A percentile compares a stretch with the other conserved stretches of the same genome.
Conservation (phyloP, 495 filamentous ascomycete species). For the Penicillium egyptiacum region DNA sequence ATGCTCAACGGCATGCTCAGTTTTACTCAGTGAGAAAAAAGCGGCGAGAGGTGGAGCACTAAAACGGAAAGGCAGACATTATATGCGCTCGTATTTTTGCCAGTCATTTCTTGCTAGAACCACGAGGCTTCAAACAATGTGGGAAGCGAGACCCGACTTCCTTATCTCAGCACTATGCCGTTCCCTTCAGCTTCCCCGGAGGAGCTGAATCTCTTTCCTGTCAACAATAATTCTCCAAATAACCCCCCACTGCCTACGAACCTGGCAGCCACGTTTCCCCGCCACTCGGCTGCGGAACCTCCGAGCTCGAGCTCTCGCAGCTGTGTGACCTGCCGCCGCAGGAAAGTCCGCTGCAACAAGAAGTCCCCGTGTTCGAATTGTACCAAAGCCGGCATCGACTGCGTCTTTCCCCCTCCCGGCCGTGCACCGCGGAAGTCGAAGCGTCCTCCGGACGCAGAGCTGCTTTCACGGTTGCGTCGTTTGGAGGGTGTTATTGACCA, state of each 20-base stretch:
- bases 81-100: background rate
- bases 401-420: constrained; percentile 80
- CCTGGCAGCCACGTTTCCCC: constrained; percentile 22
- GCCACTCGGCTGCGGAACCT: constrained; percentile 12
- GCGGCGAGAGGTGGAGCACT: too few relatives aligned
- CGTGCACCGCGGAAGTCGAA: constrained; percentile 72
- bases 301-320: constrained; percentile 59
- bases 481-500: constrained; percentile 80
- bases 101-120: background rate
- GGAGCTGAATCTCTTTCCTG: constrained; percentile 17
- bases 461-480: constrained; percentile 73
- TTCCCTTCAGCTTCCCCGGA: constrained; percentile 30
- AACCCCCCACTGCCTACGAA: constrained; percentile 4
- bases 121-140: constrained; percentile 13
- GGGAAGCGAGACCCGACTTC: background rate
- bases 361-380: constrained; percentile 81
- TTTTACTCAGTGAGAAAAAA: too few relatives aligned
- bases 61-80: too few relatives aligned
- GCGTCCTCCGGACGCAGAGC: constrained; percentile 68
- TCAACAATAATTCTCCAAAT: constrained; percentile 27
- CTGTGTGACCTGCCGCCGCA: constrained; percentile 78
- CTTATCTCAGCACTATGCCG: constrained; percentile 30
- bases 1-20: too few relatives aligned
- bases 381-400: constrained; percentile 71
- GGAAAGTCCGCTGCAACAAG: constrained; percentile 91